Percentiles rank a stretch among this genome's conserved stretches.
Evolutionary conservation across 2,329 filamentous ascomycete genomes (phyloP).

Genomic region (Sarocladiaceae sp.): DNA sequence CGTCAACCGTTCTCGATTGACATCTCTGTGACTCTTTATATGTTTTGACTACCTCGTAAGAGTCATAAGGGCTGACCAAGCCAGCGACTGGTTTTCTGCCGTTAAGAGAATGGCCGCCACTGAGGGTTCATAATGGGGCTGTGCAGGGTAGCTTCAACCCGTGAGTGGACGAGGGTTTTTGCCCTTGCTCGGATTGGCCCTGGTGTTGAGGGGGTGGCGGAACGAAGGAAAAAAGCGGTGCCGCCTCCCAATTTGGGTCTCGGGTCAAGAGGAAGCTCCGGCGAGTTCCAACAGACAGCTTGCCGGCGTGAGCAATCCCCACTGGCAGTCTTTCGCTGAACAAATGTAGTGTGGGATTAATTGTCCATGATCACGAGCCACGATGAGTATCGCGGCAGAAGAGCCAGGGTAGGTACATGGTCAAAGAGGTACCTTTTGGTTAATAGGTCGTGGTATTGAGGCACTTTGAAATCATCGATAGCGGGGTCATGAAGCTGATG

Average conservation of each 20-base stretch:
- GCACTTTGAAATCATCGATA: neutral
- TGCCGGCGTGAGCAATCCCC: too few species aligned
- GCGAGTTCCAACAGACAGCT: neutral
- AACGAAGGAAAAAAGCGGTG: constrained; percentile 1
- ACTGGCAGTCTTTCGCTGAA: neutral
- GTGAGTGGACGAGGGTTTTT: constrained; percentile 9
- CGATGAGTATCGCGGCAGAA: too few species aligned
- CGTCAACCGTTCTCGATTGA: too few species aligned
- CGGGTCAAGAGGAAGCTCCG: constrained; percentile 1
- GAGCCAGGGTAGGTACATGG: too few species aligned
- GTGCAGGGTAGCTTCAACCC: neutral
- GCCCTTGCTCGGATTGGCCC: constrained; percentile 5
- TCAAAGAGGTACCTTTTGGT: neutral
- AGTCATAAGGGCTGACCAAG: neutral
- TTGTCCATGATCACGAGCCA: too few species aligned
- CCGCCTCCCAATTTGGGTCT: neutral
- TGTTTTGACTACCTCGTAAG: too few species aligned
- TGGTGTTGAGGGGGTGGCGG: constrained; percentile 3
- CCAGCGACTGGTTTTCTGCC: neutral
- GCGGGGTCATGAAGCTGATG: constrained; percentile 7
- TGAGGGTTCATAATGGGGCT: neutral
- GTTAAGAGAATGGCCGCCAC: neutral
- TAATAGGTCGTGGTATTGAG: neutral
- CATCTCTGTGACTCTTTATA: too few species aligned
- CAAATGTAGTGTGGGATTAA: too few species aligned